Evolutionary conservation across 306 rosid species (phyloP).

Genomic region (Ormosia emarginata): DNA sequence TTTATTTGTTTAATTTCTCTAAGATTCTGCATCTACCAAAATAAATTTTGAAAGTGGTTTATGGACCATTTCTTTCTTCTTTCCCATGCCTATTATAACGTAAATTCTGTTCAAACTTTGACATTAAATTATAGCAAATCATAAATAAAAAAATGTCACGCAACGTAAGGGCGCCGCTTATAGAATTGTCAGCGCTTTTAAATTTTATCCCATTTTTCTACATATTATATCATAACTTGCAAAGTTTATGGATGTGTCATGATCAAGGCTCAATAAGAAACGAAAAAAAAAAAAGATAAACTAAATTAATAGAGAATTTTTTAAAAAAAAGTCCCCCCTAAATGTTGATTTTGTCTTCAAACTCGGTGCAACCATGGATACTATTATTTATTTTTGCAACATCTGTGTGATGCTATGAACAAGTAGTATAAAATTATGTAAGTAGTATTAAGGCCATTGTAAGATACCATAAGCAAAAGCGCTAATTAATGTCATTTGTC

Average conservation of each 20-base stretch:
- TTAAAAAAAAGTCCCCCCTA: neutral
- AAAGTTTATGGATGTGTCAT: neutral
- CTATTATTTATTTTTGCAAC: neutral
- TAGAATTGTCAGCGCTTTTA: conserved; percentile 1
- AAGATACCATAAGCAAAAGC: conserved; percentile 9
- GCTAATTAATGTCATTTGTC: conserved; percentile 9
- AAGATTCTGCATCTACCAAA: neutral
- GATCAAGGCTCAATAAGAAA: neutral
- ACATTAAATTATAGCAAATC: conserved; percentile 7
- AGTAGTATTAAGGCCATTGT: neutral
- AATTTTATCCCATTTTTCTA: neutral
- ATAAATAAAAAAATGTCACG: conserved; percentile 15
- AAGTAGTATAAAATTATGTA: neutral
- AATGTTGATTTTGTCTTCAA: conserved; percentile 35
- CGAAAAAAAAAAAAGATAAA: neutral
- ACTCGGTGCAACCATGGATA: neutral
- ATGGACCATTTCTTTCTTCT: neutral
- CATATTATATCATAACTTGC: neutral
- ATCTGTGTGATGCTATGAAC: conserved; percentile 7
- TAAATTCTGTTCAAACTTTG: conserved; percentile 16
- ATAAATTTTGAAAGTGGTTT: neutral
- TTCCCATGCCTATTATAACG: neutral
- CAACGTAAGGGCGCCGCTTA: conserved; percentile 24
- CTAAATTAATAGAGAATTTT: neutral
- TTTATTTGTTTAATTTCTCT: neutral